Evolutionary conservation across 306 rosid species (phyloP), one percentile per base, ranked within the genome.

Genomic region (Vicia faba): DNA sequence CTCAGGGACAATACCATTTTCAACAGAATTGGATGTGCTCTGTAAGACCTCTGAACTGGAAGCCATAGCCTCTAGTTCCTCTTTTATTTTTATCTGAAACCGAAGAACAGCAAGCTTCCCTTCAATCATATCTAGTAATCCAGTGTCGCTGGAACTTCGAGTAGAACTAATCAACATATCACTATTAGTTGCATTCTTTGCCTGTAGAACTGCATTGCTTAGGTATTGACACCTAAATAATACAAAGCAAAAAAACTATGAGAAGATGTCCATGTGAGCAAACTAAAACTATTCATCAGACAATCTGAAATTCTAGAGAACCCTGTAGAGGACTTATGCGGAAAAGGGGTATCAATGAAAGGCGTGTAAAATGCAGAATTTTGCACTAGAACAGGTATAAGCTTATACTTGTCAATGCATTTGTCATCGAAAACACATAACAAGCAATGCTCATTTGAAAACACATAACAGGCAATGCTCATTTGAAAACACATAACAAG

Each of bases 81-180:
- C 92, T 82, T 85, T 90, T 75, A 90, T 80, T 83, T 93, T 93
- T 43, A 89, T 83, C 77, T 93, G 99, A 81, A 93, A 90, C 79
- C 82, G 92, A 71, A 93, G 99, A 79, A 93, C 99, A 35, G 96
- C 90, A 75, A 93, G 99, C 81, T 93, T 93, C 83, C 97, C 99
- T 84, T 93, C 99, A 71, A 93, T 85, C 81, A 90, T 78, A 76
- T 93, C 97, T 83, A 93, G 85, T 41, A 93, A 78, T 26, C 99
- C 99, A 82, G 66, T 79, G 64, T 93, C 96, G 39, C 77, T 54
- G 70, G 92, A 81, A 77, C 81, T 77, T 43, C 84, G 86, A 44
- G 84, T 66, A 85, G 99, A 86, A 56, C 86, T 79, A 39, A 73
- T 75, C 78, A 85, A 74, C 23, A 91, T 90, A 51, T 88, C 88